These are phyloP conservation scores for Sistotremastrum niveocremeum DNA, from an alignment of 768 basidiomycete genomes.

Conservation along the genomic window DNA sequence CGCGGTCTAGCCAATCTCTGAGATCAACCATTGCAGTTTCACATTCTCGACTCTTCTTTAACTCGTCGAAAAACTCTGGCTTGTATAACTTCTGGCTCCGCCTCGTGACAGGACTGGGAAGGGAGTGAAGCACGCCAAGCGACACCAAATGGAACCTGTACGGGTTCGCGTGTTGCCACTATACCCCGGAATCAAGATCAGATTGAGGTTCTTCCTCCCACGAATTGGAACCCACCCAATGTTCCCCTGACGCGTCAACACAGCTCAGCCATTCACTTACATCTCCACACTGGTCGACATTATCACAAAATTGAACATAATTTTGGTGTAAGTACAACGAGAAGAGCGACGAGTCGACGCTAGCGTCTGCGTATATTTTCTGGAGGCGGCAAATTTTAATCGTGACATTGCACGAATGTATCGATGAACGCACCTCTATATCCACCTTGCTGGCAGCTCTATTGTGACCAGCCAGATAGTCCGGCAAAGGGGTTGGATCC, in stretches of 20 bases:
- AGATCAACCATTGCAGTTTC: conserved; percentile 45
- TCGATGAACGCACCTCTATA: conserved; percentile 41
- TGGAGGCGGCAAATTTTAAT: conserved; percentile 16
- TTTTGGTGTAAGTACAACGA: conserved; percentile 92
- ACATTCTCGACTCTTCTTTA: conserved; percentile 43
- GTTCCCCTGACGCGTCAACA: conserved; percentile 55
- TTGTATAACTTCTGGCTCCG: conserved; percentile 76
- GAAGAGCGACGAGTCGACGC: conserved; percentile 83
- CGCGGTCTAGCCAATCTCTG: conserved; percentile 36
- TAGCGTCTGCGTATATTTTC: conserved; percentile 69
- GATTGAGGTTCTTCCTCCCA: not conserved
- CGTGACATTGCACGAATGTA: not conserved
- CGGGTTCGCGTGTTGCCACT: conserved; percentile 61
- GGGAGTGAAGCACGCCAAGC: conserved; percentile 71
- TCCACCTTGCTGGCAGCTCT: conserved; percentile 63
- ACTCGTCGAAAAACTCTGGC: conserved; percentile 67
- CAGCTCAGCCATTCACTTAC: conserved; percentile 67
- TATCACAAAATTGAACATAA: conserved; percentile 70
- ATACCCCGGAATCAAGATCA: not conserved
- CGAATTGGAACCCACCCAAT: conserved; percentile 31
- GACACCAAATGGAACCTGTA: conserved; percentile 79
- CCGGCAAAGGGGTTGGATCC: conserved; percentile 44
- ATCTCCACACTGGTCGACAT: conserved; percentile 58
- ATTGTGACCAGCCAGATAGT: conserved; percentile 43
- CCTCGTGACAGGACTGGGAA: conserved; percentile 77